Conservation (phyloP, 768 basidiomycete genomes). For the Termitomyces sp. region DNA sequence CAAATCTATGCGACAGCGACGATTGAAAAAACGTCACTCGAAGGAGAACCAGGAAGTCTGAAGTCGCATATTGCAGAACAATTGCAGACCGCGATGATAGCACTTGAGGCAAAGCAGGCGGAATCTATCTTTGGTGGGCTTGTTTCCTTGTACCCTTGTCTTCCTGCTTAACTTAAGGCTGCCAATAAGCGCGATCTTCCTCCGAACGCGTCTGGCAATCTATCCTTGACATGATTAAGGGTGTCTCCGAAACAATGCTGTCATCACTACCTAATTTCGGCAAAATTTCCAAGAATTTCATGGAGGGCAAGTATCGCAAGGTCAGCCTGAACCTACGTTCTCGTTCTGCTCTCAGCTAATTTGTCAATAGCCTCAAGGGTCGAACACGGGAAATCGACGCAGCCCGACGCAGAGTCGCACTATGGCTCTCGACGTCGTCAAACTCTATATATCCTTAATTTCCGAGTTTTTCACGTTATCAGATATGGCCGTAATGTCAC, state of each 20-base stretch:
- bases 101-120: conserved; percentile 61
- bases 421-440: conserved; percentile 82
- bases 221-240: conserved; percentile 77
- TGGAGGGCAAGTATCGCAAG: conserved; percentile 92
- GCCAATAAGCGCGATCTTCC: conserved; percentile 56
- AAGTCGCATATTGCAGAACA: conserved; percentile 50
- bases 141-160: background rate
- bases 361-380: conserved; percentile 26
- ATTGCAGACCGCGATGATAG: conserved; percentile 57
- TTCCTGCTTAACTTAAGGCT: background rate
- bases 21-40: conserved; percentile 40
- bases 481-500: conserved; percentile 67
- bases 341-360: background rate
- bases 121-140: conserved; percentile 60
- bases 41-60: conserved; percentile 37
- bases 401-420: conserved; percentile 78
- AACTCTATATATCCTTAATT: conserved; percentile 72
- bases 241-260: conserved; percentile 81
- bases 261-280: conserved; percentile 90
- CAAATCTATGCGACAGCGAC: conserved; percentile 36
- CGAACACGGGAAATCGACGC: conserved; percentile 55
- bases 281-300: conserved; percentile 86
- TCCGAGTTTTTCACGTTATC: conserved; percentile 83
- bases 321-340: conserved; percentile 35
- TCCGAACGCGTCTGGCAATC: conserved; percentile 83